Percentiles rank a stretch among this genome's conserved stretches.
Evolutionary conservation across 1,284 basidiomycete species (phyloP).

Genomic region (Rhodotorula sp.): DNA sequence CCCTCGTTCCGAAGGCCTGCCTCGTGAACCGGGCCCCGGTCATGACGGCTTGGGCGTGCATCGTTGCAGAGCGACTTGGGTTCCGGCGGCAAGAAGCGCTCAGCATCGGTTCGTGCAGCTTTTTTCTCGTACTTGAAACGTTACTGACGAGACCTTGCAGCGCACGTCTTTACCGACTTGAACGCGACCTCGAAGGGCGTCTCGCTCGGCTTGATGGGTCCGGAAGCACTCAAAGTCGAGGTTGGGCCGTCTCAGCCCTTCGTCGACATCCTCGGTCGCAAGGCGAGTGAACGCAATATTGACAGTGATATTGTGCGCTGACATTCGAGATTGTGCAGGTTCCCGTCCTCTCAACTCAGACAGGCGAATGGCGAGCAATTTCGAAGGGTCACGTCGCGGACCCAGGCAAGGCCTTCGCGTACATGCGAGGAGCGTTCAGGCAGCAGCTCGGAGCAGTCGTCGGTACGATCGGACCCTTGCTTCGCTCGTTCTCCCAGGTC

Average conservation of each 20-base stretch:
- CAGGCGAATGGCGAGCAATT: constrained; percentile 76
- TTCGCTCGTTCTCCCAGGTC: neutral
- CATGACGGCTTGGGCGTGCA: constrained; percentile 87
- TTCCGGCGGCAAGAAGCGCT: constrained; percentile 85
- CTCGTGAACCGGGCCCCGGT: constrained; percentile 88
- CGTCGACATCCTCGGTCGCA: constrained; percentile 82
- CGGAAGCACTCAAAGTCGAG: constrained; percentile 59
- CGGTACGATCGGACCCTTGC: constrained; percentile 52
- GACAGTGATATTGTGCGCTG: no score
- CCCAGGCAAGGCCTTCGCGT: constrained; percentile 72
- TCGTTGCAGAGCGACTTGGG: constrained; percentile 79
- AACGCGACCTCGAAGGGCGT: constrained; percentile 81
- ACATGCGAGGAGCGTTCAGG: constrained; percentile 74
- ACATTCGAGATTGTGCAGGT: constrained; percentile 51
- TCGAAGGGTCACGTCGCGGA: constrained; percentile 64
- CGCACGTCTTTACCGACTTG: constrained; percentile 87
- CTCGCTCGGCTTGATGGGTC: constrained; percentile 68
- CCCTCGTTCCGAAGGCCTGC: constrained; percentile 61
- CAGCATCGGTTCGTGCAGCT: constrained; percentile 64
- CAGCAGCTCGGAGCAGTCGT: constrained; percentile 71
- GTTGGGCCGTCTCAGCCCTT: constrained; percentile 77
- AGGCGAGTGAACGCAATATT: no score
- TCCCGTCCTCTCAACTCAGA: constrained; percentile 72
- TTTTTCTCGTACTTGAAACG: neutral
- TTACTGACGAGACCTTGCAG: constrained; percentile 50